These are phyloP conservation scores for Camelina sativa DNA, from an alignment of 345 rosid genomes.

Conservation along the genomic window DNA sequence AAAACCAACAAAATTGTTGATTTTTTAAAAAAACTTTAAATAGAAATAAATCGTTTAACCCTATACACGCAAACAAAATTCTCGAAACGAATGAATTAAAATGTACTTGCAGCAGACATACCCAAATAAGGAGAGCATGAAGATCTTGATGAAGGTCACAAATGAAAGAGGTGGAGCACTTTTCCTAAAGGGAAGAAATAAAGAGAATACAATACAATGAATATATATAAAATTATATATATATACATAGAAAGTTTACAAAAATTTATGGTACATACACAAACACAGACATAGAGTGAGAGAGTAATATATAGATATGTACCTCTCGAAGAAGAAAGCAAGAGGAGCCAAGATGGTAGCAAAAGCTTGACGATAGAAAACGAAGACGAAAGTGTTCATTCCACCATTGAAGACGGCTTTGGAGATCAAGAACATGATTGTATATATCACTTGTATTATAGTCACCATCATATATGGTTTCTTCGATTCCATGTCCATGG, in stretches of 20 bases:
- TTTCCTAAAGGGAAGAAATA: constrained; percentile 53
- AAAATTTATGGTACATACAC: neutral
- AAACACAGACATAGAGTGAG: neutral
- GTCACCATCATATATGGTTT: constrained; percentile 63
- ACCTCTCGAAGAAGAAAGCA: constrained; percentile 76
- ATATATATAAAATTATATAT: neutral
- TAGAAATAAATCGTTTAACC: neutral
- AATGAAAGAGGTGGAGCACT: constrained; percentile 69
- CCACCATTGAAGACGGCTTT: constrained; percentile 88
- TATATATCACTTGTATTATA: constrained; percentile 71
- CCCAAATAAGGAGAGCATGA: constrained; percentile 77
- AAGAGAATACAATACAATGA: neutral
- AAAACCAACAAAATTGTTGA: neutral
- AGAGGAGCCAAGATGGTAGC: constrained; percentile 78
- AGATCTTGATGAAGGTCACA: constrained; percentile 73
- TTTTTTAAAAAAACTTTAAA: neutral
- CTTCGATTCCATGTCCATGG: constrained; percentile 52
- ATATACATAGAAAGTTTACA: neutral
- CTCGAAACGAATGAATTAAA: neutral
- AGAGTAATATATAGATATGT: neutral
- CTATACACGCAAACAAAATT: neutral
- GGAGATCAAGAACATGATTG: constrained; percentile 91
- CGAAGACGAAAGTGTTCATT: constrained; percentile 83
- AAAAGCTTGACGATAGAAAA: constrained; percentile 81
- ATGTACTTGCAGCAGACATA: constrained; percentile 34